Percentiles rank a stretch among this genome's conserved stretches.
phyloP scores from a whole-genome alignment of 495 filamentous ascomycete species.

The Trichoderma parareesei region DNA sequence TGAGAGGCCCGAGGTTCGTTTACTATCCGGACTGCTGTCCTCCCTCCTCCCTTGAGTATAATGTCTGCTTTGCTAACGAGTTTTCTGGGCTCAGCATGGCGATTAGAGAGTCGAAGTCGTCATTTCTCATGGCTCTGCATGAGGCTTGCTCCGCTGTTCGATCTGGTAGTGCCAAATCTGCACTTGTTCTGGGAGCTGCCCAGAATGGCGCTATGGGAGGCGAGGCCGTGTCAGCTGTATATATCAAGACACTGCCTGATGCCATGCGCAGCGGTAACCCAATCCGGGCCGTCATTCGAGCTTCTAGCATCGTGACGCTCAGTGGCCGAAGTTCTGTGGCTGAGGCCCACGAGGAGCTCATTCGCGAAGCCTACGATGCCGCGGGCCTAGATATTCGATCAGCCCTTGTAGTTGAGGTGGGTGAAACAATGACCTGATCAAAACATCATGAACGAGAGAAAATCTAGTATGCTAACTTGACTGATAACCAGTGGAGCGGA shows the following conservation, averaged over 20 bases:
- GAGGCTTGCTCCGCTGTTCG: constrained; percentile 39
- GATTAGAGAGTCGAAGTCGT: constrained; percentile 41
- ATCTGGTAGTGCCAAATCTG: constrained; percentile 29
- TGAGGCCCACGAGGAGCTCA: neutral
- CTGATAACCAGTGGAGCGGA: constrained; percentile 19
- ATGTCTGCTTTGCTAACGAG: constrained; percentile 18
- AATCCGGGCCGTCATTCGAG: constrained; percentile 44
- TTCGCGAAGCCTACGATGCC: neutral
- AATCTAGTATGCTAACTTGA: neutral
- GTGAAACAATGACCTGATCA: neutral
- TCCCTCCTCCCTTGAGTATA: constrained; percentile 23
- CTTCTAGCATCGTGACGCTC: constrained; percentile 16
- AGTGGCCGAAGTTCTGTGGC: neutral
- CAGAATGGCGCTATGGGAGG: constrained; percentile 24
- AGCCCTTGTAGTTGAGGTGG: neutral
- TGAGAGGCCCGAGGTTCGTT: constrained; percentile 37
- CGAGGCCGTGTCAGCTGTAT: constrained; percentile 25
- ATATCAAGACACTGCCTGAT: constrained; percentile 40
- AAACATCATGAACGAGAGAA: neutral
- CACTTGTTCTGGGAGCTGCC: constrained; percentile 33
- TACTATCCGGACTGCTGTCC: constrained; percentile 23
- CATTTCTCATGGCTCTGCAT: constrained; percentile 44
- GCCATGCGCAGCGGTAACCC: constrained; percentile 41
- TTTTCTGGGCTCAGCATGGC: constrained; percentile 21
- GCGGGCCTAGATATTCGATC: neutral